Evolutionary conservation across 305 asterid species (phyloP), one percentile per base, ranked within the genome.

Genomic region (Coffea humblotiana): DNA sequence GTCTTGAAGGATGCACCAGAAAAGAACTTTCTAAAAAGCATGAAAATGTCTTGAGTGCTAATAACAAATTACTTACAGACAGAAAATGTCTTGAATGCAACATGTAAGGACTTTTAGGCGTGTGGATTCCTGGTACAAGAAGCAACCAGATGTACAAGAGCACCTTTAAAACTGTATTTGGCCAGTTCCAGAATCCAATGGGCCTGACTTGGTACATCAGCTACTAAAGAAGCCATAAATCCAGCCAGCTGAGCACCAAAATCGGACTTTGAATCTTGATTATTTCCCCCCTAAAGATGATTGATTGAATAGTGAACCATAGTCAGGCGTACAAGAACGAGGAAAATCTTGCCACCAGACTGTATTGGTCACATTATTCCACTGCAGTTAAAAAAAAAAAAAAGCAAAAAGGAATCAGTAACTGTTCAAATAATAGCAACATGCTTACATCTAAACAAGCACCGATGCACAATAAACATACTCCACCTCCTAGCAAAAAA

Each of bases 301-400:
- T 82, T 83, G 89, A 72, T 90, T 80, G 86, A 92, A 92, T 84
- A 94, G 93, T 71, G 98, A 86, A 32, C 75, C 81, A 84, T 87
- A 86, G 76, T 90, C 84, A 76, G 98, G 92, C 78, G 77, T 75
- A 74, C 77, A 82, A 79, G 85, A 81, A 75, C 86, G 90, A 60
- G 97, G 96, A 80, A 94, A 94, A 83, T 92, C 98, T 86, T 94
- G 98, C 97, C 97, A 94, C 98, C 98, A 94, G 56, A 94, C 92
- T 81, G 98, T 89, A 83, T 94, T 94, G 35, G 94, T 88, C 77
- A 92, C 91, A 72, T 81, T 79, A 81, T 79, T 89, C 98, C 98
- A 94, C 97, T 94, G 97, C 87, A 40, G 43, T 32, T 1, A 32
- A 32, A 32, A 87, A 77, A 86, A 79, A 72, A 74, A 76, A 84